Conservation (phyloP, 2,329 filamentous ascomycete species). For the Trematosphaeria pertusa region DNA sequence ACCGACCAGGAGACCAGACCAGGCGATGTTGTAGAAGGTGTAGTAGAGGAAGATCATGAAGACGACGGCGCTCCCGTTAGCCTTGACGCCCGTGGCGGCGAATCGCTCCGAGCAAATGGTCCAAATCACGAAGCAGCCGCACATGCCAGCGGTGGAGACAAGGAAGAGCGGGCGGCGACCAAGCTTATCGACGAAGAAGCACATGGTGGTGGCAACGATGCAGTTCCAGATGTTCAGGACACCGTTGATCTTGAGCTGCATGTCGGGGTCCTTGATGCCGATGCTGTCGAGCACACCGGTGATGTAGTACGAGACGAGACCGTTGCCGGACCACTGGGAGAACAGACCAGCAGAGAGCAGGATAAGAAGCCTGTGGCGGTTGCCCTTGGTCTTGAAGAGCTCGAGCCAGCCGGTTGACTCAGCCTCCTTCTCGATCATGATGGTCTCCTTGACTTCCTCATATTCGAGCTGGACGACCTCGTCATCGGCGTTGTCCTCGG, state of each 20-base stretch:
- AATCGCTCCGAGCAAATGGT: constrained; percentile 36
- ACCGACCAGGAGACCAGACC: constrained; percentile 48
- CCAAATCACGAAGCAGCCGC: constrained; percentile 48
- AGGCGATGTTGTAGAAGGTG: constrained; percentile 21
- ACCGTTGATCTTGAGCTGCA: constrained; percentile 50
- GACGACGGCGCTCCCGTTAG: constrained; percentile 39
- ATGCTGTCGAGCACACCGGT: constrained; percentile 43
- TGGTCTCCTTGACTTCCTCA: constrained; percentile 58
- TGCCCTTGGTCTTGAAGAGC: constrained; percentile 58
- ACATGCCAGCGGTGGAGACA: constrained; percentile 49
- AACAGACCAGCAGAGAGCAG: constrained; percentile 62
- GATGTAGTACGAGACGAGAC: constrained; percentile 51
- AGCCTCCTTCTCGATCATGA: constrained; percentile 56
- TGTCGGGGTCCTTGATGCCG: constrained; percentile 43
- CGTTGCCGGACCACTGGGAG: constrained; percentile 56
- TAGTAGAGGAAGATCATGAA: constrained; percentile 29
- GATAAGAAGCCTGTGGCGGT: constrained; percentile 62
- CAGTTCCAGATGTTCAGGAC: constrained; percentile 67
- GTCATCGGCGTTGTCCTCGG: constrained; percentile 58
- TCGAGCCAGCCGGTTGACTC: constrained; percentile 54
- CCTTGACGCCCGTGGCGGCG: constrained; percentile 23
- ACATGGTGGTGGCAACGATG: constrained; percentile 58
- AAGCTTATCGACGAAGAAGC: constrained; percentile 44
- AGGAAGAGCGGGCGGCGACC: constrained; percentile 39
- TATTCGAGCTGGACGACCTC: constrained; percentile 55